These are phyloP conservation scores for Vigna angularis DNA, from an alignment of 306 rosid genomes.

Conservation along the genomic window DNA sequence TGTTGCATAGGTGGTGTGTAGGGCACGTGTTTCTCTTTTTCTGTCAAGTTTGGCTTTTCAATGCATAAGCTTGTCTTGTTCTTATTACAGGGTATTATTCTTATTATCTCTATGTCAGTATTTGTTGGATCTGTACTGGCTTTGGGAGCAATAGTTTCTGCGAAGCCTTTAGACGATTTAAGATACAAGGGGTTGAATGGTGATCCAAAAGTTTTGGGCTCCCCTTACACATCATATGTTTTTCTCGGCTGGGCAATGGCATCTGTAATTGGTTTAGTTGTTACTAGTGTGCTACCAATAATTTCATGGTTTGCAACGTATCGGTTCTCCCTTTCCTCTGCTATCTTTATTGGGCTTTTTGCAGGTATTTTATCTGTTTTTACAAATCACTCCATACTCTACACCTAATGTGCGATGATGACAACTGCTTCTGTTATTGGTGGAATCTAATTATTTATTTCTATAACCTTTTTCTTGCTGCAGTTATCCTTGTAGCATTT, in stretches of 20 bases:
- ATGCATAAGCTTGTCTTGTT: constrained; percentile 42
- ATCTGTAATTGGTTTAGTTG: constrained; percentile 79
- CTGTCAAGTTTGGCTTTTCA: constrained; percentile 3
- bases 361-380: constrained; percentile 63
- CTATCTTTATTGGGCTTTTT: constrained; percentile 80
- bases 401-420: not conserved
- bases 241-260: constrained; percentile 99
- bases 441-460: constrained; percentile 22
- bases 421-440: not conserved
- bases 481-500: constrained; percentile 89
- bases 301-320: constrained; percentile 98
- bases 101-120: constrained; percentile 66
- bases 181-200: constrained; percentile 87
- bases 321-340: constrained; percentile 90
- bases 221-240: constrained; percentile 87
- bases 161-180: constrained; percentile 93
- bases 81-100: constrained; percentile 78
- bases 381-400: not conserved
- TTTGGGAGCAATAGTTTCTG: constrained; percentile 88
- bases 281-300: constrained; percentile 90
- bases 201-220: constrained; percentile 69
- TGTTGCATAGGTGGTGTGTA: constrained; percentile 12
- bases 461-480: constrained; percentile 32
- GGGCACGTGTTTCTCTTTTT: not conserved
- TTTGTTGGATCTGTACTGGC: constrained; percentile 88